Percentiles rank a stretch among this genome's conserved stretches.
Evolutionary conservation across 1,284 basidiomycete genomes (phyloP).

Genomic region (Entoloma clypeatum): DNA sequence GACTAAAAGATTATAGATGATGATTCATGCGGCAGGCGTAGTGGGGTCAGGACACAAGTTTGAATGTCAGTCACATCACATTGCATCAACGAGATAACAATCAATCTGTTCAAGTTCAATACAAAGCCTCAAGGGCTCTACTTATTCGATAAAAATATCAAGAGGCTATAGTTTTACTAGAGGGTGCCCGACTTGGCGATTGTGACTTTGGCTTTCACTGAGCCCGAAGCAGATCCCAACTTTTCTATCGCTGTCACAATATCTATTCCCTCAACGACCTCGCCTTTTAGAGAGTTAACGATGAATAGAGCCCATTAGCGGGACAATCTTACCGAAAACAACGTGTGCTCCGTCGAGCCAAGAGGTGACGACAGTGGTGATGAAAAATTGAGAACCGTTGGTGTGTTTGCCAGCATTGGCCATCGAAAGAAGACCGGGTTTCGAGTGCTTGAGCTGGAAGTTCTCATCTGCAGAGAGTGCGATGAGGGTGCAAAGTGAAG

Average conservation of each 20-base stretch:
- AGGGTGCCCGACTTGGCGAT: constrained; percentile 53
- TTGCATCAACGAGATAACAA: no score
- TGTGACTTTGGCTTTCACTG: constrained; percentile 41
- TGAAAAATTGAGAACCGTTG: constrained; percentile 67
- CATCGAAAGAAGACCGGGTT: constrained; percentile 87
- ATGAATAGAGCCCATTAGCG: constrained; percentile 1
- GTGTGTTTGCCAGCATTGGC: constrained; percentile 77
- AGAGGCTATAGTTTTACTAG: no score
- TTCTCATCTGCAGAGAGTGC: constrained; percentile 65
- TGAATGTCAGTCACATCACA: no score
- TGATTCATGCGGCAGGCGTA: neutral
- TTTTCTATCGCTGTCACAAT: constrained; percentile 63
- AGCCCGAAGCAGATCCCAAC: constrained; percentile 49
- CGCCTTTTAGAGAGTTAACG: constrained; percentile 34
- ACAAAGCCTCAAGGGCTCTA: no score
- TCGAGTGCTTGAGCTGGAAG: constrained; percentile 76
- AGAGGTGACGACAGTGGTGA: constrained; percentile 69
- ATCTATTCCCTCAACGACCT: constrained; percentile 61
- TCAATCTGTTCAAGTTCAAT: no score
- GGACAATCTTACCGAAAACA: constrained; percentile 62
- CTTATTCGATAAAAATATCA: no score
- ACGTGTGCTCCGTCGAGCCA: constrained; percentile 77
- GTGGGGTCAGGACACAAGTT: neutral
- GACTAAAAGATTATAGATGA: neutral
- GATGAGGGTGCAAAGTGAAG: constrained; percentile 9